phyloP scores from a whole-genome alignment of 108 stramenopile species.

The Nitzschia palea region DNA sequence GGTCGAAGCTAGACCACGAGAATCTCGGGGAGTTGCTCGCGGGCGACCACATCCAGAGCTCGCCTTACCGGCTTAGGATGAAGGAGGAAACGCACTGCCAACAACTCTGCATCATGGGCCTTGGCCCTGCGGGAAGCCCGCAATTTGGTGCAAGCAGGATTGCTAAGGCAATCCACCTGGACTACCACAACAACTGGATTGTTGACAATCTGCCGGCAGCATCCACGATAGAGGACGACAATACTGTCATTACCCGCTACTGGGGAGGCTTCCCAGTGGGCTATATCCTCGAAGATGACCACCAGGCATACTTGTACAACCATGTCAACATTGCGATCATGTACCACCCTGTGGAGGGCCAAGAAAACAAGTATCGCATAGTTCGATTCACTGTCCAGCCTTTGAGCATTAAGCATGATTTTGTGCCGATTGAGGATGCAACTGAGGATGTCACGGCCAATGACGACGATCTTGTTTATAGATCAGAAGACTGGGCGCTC shows the following conservation, averaged over 20 bases:
- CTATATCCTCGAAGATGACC: slow-evolving; percentile 47
- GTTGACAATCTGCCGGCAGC: slow-evolving; percentile 92
- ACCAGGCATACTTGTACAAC: slow-evolving; percentile 78
- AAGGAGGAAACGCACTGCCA: slow-evolving; percentile 86
- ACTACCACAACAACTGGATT: slow-evolving; percentile 93
- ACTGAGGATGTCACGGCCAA: slow-evolving; percentile 5
- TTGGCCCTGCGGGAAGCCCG: slow-evolving; percentile 56
- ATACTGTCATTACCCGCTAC: slow-evolving; percentile 51
- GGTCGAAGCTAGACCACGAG: slow-evolving; percentile 70
- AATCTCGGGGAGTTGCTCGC: slow-evolving; percentile 94
- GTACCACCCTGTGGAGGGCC: slow-evolving; percentile 72
- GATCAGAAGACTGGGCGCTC: slow-evolving; percentile 28
- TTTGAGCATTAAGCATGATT: slow-evolving; percentile 85
- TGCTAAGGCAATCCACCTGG: slow-evolving; percentile 76
- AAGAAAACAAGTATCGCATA: slow-evolving; percentile 21
- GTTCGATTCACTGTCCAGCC: slow-evolving; percentile 91
- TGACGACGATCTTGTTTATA: slow-evolving; percentile 13
- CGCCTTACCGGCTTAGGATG: slow-evolving; percentile 89
- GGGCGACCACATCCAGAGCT: slow-evolving; percentile 92
- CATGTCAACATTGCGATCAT: slow-evolving; percentile 88
- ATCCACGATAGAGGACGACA: slow-evolving; percentile 49
- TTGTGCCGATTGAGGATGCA: slow-evolving; percentile 53
- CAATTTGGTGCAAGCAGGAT: slow-evolving; percentile 65
- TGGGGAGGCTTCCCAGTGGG: slow-evolving; percentile 91
- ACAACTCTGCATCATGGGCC: slow-evolving; percentile 75